phyloP scores from a whole-genome alignment of 495 filamentous ascomycete species.

The Podospora australis region DNA sequence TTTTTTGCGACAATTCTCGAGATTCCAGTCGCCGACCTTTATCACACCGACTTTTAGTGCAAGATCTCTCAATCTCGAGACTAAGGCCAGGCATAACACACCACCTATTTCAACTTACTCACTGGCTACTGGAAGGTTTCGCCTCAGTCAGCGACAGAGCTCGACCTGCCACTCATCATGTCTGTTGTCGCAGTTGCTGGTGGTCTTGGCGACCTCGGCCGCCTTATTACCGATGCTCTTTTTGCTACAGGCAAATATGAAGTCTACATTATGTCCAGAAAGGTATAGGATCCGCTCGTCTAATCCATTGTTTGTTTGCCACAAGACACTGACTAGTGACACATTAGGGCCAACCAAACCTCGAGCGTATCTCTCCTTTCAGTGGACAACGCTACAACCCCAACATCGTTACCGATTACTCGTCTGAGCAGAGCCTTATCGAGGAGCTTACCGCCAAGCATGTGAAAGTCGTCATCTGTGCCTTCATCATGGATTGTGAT shows the following conservation, averaged over 20 bases:
- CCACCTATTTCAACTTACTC: no score
- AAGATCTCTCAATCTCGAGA: no score
- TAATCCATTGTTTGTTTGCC: no score
- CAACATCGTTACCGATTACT: slow-evolving; percentile 8
- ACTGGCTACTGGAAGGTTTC: no score
- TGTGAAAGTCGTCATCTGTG: slow-evolving; percentile 3
- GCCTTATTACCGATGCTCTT: slow-evolving; percentile 6
- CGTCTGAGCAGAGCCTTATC: background rate
- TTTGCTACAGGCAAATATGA: slow-evolving; percentile 8
- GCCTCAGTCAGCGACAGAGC: background rate
- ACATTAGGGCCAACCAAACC: no score
- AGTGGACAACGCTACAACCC: background rate
- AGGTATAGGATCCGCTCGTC: no score
- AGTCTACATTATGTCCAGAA: slow-evolving; percentile 10
- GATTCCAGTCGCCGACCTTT: no score
- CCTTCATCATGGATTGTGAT: slow-evolving; percentile 8
- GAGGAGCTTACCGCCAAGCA: background rate
- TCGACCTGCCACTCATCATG: background rate
- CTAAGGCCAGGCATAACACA: no score
- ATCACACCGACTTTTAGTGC: no score
- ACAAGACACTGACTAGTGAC: no score
- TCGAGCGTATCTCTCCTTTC: background rate
- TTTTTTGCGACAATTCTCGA: no score
- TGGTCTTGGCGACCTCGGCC: slow-evolving; percentile 9
- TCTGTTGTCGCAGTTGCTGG: slow-evolving; percentile 7